Evolutionary conservation across 2,329 filamentous ascomycete species (phyloP).

Genomic region (Paramyrothecium sp.): DNA sequence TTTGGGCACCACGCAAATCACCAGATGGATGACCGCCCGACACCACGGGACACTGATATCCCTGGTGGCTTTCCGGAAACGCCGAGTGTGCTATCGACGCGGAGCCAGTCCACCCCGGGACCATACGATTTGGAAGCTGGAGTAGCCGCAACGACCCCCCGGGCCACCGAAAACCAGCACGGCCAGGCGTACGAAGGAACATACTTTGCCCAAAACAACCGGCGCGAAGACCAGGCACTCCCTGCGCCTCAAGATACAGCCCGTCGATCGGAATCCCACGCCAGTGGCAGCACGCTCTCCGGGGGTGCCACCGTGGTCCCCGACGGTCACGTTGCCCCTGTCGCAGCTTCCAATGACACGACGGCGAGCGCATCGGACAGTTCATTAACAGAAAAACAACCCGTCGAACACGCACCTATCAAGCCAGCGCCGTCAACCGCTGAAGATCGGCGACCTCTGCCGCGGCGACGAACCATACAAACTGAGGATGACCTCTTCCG

Average conservation of each 20-base stretch:
- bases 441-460: slow-evolving; percentile 15
- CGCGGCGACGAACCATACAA: slow-evolving; percentile 20
- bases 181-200: not conserved
- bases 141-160: too few species aligned
- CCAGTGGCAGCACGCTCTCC: not conserved
- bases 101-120: too few species aligned
- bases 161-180: not conserved
- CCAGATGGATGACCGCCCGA: slow-evolving; percentile 23
- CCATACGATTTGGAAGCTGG: too few species aligned
- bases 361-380: not conserved
- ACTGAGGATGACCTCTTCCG: slow-evolving; percentile 53
- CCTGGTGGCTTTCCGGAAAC: slow-evolving; percentile 31
- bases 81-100: slow-evolving; percentile 6
- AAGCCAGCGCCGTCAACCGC: slow-evolving; percentile 14
- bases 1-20: not conserved
- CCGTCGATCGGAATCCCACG: not conserved
- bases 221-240: not conserved
- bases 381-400: not conserved
- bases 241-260: not conserved
- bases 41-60: slow-evolving; percentile 27
- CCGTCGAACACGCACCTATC: slow-evolving; percentile 22
- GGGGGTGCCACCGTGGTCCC: not conserved
- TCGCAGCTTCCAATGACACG: not conserved
- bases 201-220: not conserved
- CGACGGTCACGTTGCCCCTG: not conserved